Evolutionary conservation across 192 early-diverging fungal species (phyloP).

Genomic region (Dissophora ornata): DNA sequence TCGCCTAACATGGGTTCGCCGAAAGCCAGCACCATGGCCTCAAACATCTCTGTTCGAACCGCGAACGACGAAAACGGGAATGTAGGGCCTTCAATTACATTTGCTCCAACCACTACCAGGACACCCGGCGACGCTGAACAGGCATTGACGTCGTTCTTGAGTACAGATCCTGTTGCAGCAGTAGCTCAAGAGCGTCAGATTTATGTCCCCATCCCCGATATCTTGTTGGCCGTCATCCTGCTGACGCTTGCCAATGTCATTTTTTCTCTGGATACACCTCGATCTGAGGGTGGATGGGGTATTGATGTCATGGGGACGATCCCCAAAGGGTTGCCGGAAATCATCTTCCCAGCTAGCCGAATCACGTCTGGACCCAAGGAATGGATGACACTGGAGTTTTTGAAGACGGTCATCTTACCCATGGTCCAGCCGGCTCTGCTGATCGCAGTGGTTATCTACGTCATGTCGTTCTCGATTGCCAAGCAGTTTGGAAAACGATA

Average conservation of each 20-base stretch:
- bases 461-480: constrained; percentile 55
- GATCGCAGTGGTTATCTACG: constrained; percentile 51
- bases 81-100: constrained; percentile 1
- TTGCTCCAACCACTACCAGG: constrained; percentile 1
- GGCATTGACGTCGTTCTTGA: background rate
- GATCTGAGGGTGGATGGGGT: constrained; percentile 33
- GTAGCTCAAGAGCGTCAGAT: constrained; percentile 18
- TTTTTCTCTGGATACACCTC: constrained; percentile 47
- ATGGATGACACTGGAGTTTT: constrained; percentile 32
- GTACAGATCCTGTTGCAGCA: background rate
- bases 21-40: background rate
- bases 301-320: constrained; percentile 51
- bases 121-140: constrained; percentile 19
- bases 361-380: constrained; percentile 39
- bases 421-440: constrained; percentile 48
- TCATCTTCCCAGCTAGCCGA: constrained; percentile 42
- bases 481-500: constrained; percentile 53
- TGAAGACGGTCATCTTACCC: constrained; percentile 23
- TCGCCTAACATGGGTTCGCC: constrained; percentile 3
- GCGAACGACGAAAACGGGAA: constrained; percentile 8
- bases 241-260: constrained; percentile 36
- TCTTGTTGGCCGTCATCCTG: constrained; percentile 45
- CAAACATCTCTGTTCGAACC: constrained; percentile 33
- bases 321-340: constrained; percentile 44
- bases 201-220: constrained; percentile 51